These are phyloP conservation scores for Boletus eberwhitei DNA, from an alignment of 768 basidiomycete species.

Conservation along the genomic window DNA sequence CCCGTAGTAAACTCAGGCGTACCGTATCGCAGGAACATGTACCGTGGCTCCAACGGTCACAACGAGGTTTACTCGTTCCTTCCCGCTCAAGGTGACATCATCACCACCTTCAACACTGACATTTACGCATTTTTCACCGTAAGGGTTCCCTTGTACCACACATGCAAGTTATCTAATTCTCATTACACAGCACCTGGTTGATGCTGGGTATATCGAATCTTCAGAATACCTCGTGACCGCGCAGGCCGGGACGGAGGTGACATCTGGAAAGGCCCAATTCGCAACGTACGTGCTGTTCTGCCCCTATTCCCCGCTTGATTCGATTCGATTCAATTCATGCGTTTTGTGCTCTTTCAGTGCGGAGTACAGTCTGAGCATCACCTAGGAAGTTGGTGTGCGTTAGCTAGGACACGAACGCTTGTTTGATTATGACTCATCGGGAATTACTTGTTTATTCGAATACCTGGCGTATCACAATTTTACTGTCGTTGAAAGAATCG, in stretches of 20 bases:
- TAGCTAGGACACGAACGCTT: neutral
- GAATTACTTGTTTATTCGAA: neutral
- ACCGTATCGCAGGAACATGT: conserved; percentile 45
- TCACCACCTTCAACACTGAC: conserved; percentile 53
- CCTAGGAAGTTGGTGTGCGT: conserved; percentile 24
- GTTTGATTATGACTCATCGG: neutral
- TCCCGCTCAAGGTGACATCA: conserved; percentile 34
- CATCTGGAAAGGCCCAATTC: conserved; percentile 51
- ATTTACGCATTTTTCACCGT: conserved; percentile 52
- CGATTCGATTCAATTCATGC: neutral
- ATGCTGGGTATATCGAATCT: conserved; percentile 41
- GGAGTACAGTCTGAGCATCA: conserved; percentile 44
- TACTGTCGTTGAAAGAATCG: too few species aligned
- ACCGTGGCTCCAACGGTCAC: conserved; percentile 48
- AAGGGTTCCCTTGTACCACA: neutral
- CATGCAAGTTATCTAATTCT: neutral
- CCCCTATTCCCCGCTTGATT: neutral
- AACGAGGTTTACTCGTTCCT: conserved; percentile 55
- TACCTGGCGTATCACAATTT: neutral
- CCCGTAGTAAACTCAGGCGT: neutral
- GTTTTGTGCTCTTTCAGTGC: conserved; percentile 29
- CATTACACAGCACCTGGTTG: conserved; percentile 49
- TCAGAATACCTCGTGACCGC: conserved; percentile 57
- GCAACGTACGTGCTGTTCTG: conserved; percentile 41
- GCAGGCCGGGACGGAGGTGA: conserved; percentile 64